phyloP scores from a whole-genome alignment of 306 rosid species.

The Ammopiptanthus mongolicus region DNA sequence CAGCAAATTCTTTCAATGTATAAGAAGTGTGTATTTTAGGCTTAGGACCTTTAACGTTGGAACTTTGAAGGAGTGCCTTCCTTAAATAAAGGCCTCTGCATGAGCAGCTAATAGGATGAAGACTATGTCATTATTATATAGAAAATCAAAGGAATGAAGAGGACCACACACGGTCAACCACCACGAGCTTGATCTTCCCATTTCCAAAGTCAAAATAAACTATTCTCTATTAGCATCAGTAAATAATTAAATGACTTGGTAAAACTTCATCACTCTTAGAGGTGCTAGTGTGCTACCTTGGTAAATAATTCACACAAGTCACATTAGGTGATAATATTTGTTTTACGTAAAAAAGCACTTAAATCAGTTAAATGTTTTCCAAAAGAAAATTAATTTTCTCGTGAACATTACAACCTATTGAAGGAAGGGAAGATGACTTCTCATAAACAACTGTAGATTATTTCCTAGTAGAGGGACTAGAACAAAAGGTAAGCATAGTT shows the following conservation, averaged over 20 bases:
- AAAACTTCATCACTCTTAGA: background rate
- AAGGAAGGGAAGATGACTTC: too few relatives aligned
- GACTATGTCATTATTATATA: background rate
- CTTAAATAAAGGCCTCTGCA: slow-evolving; percentile 4
- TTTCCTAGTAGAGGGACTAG: too few relatives aligned
- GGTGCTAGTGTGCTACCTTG: too few relatives aligned
- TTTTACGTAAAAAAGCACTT: too few relatives aligned
- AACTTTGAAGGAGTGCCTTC: background rate
- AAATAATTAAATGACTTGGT: slow-evolving; percentile 8
- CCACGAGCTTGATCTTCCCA: background rate
- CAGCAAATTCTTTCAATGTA: background rate
- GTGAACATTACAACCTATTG: too few relatives aligned
- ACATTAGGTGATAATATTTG: too few relatives aligned
- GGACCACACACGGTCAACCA: background rate
- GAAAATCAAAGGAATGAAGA: background rate
- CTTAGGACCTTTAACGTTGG: background rate
- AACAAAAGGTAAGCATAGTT: too few relatives aligned
- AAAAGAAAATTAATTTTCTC: too few relatives aligned
- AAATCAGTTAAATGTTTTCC: too few relatives aligned
- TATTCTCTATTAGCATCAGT: background rate
- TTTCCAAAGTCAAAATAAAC: background rate
- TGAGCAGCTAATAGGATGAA: background rate
- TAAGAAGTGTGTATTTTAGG: background rate
- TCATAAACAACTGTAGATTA: too few relatives aligned
- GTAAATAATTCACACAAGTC: too few relatives aligned